Evolutionary conservation across 2,329 filamentous ascomycete species (phyloP), one percentile per base, ranked within the genome.

Genomic region (Tolypocladium amazonense): DNA sequence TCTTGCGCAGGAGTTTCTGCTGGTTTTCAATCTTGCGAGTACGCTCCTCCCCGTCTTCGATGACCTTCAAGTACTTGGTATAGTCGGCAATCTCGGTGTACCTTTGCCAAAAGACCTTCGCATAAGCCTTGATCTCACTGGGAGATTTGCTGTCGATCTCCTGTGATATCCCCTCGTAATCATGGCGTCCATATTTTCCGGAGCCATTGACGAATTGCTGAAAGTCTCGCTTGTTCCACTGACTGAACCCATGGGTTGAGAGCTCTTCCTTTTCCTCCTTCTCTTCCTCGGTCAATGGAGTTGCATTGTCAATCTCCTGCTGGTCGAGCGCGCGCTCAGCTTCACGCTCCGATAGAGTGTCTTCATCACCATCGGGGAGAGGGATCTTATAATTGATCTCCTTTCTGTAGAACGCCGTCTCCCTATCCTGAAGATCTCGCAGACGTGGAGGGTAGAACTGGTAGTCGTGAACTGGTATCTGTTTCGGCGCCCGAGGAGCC

Each of bases 181-280:
- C 91, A 45, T 83, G 86, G 55, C 94, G 90, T 2, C 94, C 94
- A 69, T 92, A 95, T 71, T 93, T 94, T 61, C 91, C 93, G 39
- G 91, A 96, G 25, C 91, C 92, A 68, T 97, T 97, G 75, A 99
- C 82, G 72, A 99, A 99, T 67, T 97, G 94, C 71, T 97, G 93
- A 77, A 97, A 99, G 73, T 99, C 95, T 67, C 95, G 87, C 68
- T 92, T 88, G 76, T 96, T 97, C 94, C 95, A 99, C 39, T 94
- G 87, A 2, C 86, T 87, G 67, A 99, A 99, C 11, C 95, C 94
- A 71, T 94, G 84, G 58, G 87, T 81, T 1, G 91, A 90, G 59
- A 99, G 81, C 39, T 80, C 80, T 63, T 90, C 85, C 75, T 99
- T 99, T 74, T 95, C 89, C 41, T 88, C 88, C 66, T 89, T 86